Evolutionary conservation across 2,329 filamentous ascomycete genomes (phyloP), one percentile per base, ranked within the genome.

Genomic region (Diaporthe eres): DNA sequence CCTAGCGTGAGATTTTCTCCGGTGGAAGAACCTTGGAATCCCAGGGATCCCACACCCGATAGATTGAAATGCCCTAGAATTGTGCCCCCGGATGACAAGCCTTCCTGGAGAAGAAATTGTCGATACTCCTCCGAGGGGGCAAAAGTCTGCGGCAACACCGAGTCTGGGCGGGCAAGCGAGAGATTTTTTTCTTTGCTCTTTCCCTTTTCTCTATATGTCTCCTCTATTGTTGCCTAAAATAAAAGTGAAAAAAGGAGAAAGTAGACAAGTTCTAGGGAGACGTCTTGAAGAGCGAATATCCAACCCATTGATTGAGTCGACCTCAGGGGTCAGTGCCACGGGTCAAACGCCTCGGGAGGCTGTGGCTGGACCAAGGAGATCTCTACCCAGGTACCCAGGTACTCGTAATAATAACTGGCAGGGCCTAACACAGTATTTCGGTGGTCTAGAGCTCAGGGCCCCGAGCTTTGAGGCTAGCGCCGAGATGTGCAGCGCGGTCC

Each of bases 1-100:
- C 49, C 65, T 70, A 70, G 65, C 65, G 65, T 42, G 65, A 70
- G 65, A 70, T 70, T 70, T 68, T 55, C 49, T 70, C 65, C 49
- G 65, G 65, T 42, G 13, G 12, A 55, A 55, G 49, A 55, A 55
- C 34, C 47, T 55, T 55, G 47, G 49, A 39, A 28, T 39, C 12
- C 25, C 65, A 70, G 65, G 65, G 65, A 70, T 70, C 49, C 22
- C 47, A 9, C 49, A 19, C 31, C 49, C 34, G 49, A 55, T 70
- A 42, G 65, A 55, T 70, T 55, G 47, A 70, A 28, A 53, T 42
- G 15, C 65, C 65, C 65, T 70, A 39, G 65, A 70, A 42, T 39
- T 55, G 49, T 42, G 34, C 65, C 13, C 65, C 47, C 31, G 9
- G 22, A 49, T 9, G 65, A 39, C 65, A 70, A 42, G 65, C 34